Evolutionary conservation across 139 green algal genomes (phyloP), one percentile per base, ranked within the genome.

Genomic region (Dunaliella sp.): DNA sequence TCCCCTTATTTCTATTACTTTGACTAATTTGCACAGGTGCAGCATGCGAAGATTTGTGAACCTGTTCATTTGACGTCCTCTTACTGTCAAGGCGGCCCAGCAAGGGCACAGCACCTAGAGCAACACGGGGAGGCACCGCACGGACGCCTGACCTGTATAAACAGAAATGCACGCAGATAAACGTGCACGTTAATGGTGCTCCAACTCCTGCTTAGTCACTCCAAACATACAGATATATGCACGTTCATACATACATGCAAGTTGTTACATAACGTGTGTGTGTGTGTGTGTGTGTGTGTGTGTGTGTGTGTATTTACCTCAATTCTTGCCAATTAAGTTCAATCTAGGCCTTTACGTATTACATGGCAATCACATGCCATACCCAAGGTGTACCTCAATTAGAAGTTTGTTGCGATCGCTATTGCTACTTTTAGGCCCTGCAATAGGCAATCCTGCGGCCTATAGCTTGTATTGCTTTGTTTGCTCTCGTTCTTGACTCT

Each of bases 31-130:
- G n/a, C n/a, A n/a, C n/a, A n/a, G n/a, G n/a, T n/a, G n/a, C n/a
- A n/a, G n/a, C n/a, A n/a, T n/a, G n/a, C n/a, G n/a, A n/a, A n/a
- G 48, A 65, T 7, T 65, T 7, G 48, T 65, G 48, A 65, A 16
- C 48, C 48, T 65, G 48, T 26, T 7, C 48, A 7, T 65, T 7
- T 65, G 48, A 26, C 16, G 48, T 65, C 7, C 7, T 16, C 16
- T 65, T 31, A 25, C 37, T n/a, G 7, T 30, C 36, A 86, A 89
- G 36, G 33, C 81, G 88, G 31, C 74, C 94, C 88, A 58, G 85
- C 30, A 96, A 88, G 1, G 95, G 95, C n/a, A 98, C 79, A 25
- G 92, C 77, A 1, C 95, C 95, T 0, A 88, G 35, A 7, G 75
- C 30, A 24, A 90, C 94, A 0, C 93, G 85, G 0, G 90, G 87